Conservation (phyloP, 1,284 basidiomycete species). For the Chalciporus piperatoides region DNA sequence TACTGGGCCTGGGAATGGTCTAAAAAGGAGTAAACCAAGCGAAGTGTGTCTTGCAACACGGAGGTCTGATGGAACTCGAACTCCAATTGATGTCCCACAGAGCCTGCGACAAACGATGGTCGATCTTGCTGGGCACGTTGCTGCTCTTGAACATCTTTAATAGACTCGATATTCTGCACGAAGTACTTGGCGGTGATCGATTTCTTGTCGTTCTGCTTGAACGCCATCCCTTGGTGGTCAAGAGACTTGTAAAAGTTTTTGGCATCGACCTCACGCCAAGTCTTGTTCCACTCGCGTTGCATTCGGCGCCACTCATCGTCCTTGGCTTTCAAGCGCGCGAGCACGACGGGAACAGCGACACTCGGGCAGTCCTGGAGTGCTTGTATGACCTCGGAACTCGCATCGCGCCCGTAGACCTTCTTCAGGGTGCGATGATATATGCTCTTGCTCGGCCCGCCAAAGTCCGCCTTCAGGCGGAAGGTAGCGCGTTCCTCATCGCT, state of each 20-base stretch:
- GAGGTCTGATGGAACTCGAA: conserved; percentile 77
- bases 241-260: conserved; percentile 98
- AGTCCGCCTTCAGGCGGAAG: conserved; percentile 85
- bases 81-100: conserved; percentile 70
- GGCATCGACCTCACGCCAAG: conserved; percentile 95
- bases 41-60: conserved; percentile 85
- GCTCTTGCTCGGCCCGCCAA: conserved; percentile 84
- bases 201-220: conserved; percentile 98
- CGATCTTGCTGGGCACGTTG: conserved; percentile 39
- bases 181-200: conserved; percentile 88
- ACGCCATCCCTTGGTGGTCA: conserved; percentile 93
- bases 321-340: conserved; percentile 88
- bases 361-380: conserved; percentile 92
- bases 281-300: conserved; percentile 94
- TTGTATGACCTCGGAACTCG: conserved; percentile 81
- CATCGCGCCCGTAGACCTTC: conserved; percentile 89
- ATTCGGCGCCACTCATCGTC: conserved; percentile 97
- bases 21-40: conserved; percentile 87
- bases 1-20: conserved; percentile 81
- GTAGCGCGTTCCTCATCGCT: conserved; percentile 79
- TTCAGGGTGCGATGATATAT: conserved; percentile 95
- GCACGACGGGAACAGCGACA: conserved; percentile 89
- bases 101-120: conserved; percentile 42
- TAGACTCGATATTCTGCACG: conserved; percentile 82
- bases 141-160: conserved; percentile 68